Conservation (phyloP, 1,284 basidiomycete species). For the Cutaneotrichosporon spelunceum region DNA sequence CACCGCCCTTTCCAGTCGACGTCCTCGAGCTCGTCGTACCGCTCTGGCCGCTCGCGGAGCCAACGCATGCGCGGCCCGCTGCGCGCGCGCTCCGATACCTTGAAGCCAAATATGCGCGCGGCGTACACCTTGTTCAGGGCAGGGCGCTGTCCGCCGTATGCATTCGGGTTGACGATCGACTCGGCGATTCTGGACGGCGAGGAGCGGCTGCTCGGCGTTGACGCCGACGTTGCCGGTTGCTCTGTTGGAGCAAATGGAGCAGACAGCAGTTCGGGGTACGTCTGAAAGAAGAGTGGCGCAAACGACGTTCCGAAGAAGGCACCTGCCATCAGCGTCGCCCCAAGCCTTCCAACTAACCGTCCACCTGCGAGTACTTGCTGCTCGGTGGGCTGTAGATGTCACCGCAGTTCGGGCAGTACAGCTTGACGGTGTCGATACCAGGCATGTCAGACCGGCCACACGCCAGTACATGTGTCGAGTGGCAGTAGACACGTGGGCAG, state of each 20-base stretch:
- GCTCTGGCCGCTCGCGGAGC: slow-evolving; percentile 80
- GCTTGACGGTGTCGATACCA: slow-evolving; percentile 96
- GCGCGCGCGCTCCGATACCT: slow-evolving; percentile 61
- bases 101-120: slow-evolving; percentile 84
- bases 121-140: slow-evolving; percentile 82
- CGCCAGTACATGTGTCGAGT: slow-evolving; percentile 83
- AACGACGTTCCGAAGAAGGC: slow-evolving; percentile 99
- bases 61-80: slow-evolving; percentile 96
- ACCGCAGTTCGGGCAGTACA: slow-evolving; percentile 97
- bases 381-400: slow-evolving; percentile 95
- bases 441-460: slow-evolving; percentile 95
- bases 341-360: slow-evolving; percentile 61
- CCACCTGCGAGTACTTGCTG: slow-evolving; percentile 91
- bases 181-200: slow-evolving; percentile 33
- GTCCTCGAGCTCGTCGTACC: slow-evolving; percentile 71
- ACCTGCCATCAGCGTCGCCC: slow-evolving; percentile 56
- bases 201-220: slow-evolving; percentile 15
- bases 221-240: slow-evolving; percentile 44
- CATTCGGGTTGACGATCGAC: slow-evolving; percentile 63
- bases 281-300: slow-evolving; percentile 95
- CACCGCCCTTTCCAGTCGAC: slow-evolving; percentile 84
- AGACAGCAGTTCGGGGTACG: slow-evolving; percentile 84
- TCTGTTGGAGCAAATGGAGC: slow-evolving; percentile 63
- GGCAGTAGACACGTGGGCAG: slow-evolving; percentile 94
- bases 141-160: slow-evolving; percentile 70